A percentile compares a stretch with the other conserved stretches of the same genome.
These are phyloP conservation scores for Saccharomycopsis schoenii DNA, from an alignment of 805 yeast species.

Conservation along the genomic window DNA sequence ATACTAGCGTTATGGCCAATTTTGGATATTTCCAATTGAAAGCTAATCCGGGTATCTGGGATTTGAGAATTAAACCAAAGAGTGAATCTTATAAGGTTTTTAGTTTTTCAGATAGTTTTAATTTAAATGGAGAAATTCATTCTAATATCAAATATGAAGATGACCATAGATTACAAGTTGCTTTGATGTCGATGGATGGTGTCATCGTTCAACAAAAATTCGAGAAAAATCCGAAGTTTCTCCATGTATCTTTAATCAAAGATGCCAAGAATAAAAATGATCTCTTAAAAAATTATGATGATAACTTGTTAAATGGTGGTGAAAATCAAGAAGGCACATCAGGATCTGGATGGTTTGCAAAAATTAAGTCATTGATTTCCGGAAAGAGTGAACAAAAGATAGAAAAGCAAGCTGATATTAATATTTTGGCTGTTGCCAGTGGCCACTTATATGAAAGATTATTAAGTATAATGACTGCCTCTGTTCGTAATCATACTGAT, in stretches of 20 bases:
- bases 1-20: constrained; percentile 67
- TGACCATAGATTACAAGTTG: constrained; percentile 22
- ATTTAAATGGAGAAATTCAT: background rate
- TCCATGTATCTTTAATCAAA: constrained; percentile 16
- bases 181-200: constrained; percentile 38
- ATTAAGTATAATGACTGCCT: constrained; percentile 67
- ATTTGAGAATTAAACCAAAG: constrained; percentile 33
- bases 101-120: constrained; percentile 25
- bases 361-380: constrained; percentile 9
- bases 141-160: constrained; percentile 2
- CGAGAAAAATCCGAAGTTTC: constrained; percentile 32
- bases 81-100: constrained; percentile 36
- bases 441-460: constrained; percentile 74
- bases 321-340: constrained; percentile 1
- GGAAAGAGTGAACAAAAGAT: constrained; percentile 3
- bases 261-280: background rate
- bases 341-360: constrained; percentile 7
- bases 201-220: constrained; percentile 36
- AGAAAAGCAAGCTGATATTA: constrained; percentile 47
- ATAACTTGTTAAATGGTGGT: background rate
- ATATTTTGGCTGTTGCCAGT: constrained; percentile 74
- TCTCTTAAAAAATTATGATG: background rate
- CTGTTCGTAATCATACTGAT: constrained; percentile 58
- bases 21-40: constrained; percentile 78
- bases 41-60: constrained; percentile 64